Percentiles rank a stretch among this genome's conserved stretches.
Conservation (phyloP, 139 green algal species). For the Pedinophyceae sp. region DNA sequence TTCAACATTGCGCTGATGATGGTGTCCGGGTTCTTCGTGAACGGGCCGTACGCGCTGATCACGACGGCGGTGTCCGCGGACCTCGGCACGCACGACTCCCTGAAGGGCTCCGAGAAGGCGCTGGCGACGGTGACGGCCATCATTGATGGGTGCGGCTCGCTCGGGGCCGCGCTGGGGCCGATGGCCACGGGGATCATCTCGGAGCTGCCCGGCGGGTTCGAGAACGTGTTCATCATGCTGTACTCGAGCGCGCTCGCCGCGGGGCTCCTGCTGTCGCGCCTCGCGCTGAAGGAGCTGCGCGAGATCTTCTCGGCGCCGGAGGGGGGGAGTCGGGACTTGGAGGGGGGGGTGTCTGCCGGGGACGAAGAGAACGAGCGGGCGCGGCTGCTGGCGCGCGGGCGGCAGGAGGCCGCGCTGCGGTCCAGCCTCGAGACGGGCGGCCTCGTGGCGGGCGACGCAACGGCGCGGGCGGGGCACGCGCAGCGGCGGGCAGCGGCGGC, state of each 20-base stretch:
- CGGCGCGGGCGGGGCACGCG: too few species aligned
- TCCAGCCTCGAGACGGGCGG: too few species aligned
- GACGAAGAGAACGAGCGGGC: too few species aligned
- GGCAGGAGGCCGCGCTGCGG: too few species aligned
- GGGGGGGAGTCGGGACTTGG: too few species aligned
- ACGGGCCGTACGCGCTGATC: conserved; percentile 92
- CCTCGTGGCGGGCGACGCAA: too few species aligned
- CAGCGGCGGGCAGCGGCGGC: too few species aligned
- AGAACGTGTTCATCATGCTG: conserved; percentile 81
- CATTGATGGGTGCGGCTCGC: conserved; percentile 86
- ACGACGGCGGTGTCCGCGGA: conserved; percentile 89
- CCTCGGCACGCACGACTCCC: conserved; percentile 72
- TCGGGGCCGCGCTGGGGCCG: conserved; percentile 82
- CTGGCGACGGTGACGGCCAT: conserved; percentile 92
- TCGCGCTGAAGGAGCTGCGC: conserved; percentile 9
- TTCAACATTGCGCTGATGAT: conserved; percentile 76
- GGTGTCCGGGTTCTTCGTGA: conserved; percentile 77
- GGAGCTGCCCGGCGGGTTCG: conserved; percentile 46
- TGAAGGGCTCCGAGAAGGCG: conserved; percentile 47
- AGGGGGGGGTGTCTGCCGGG: too few species aligned
- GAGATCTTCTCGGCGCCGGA: too few species aligned
- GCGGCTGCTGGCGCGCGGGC: too few species aligned
- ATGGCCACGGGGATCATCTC: conserved; percentile 76
- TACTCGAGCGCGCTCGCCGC: conserved; percentile 42
- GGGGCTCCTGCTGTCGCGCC: conserved; percentile 17